Base-by-base conservation (phyloP, 2,329 filamentous ascomycete genomes). In the Fusarium newnesense region DNA sequence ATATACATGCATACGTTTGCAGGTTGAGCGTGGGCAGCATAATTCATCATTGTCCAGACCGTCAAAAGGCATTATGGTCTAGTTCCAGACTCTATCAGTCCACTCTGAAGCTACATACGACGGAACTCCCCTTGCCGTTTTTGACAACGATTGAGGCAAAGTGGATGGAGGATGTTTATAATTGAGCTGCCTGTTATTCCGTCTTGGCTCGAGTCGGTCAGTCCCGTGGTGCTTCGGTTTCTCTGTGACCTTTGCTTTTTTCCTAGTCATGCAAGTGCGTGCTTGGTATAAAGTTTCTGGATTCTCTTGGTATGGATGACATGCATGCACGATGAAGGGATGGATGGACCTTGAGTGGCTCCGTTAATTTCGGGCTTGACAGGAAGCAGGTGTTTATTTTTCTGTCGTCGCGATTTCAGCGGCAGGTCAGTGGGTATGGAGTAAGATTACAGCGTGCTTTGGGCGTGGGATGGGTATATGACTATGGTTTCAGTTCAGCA, bases 381-480 rank as follows among this genome's bases (percentile, higher is more conserved):
- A 32, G 36, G 62, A 57, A 40, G 49, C 56, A 67, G 30, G 26
- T 28, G 46, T n/a, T 30, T 64, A 53, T 69, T 57, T 57, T 65
- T 30, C 34, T 60, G 46, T 64, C 49, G 58, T 64, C 40, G 58
- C 34, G 53, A 58, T 43, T 60, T 42, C 43, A 73, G 56, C 66
- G 40, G 58, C 49, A 54, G 63, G 60, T 40, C 57, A 34, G 70
- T 67, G 67, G 70, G 54, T 64, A 73, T 73, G 67, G 40, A 69
- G 62, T 73, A 69, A 73, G 43, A 73, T 73, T 73, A 32, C 70
- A 60, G 46, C 70, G 60, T 71, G 39, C 63, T 60, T 60, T 54
- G n/a, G 70, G 67, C 58, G 70, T 74, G 67, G 53, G 66, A 64
- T 60, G 39, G 60, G 67, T 32, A 66, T 66, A 53, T 60, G 54